Base-by-base conservation (phyloP, 2,329 filamentous ascomycete species). In the Golovinomyces cichoracearum region DNA sequence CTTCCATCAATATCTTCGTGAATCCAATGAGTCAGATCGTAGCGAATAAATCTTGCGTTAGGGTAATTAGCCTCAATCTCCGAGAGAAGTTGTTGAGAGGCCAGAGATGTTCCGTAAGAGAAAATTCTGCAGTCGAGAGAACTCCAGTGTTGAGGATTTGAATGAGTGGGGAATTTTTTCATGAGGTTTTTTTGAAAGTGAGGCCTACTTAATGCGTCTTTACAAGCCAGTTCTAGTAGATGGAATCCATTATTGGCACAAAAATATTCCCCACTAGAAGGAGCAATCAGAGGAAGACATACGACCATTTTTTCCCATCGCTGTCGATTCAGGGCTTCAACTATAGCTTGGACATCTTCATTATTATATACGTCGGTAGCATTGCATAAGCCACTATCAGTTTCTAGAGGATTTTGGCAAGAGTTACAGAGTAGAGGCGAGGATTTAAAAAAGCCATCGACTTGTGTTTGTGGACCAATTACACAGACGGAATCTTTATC, bases 401-500 rank as follows among this genome's bases (percentile, higher is more conserved):
- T 37, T 21, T n/a, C 17, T 12, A 50, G 26, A 44, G 49, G 49
- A 12, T 27, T 26, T 13, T 26, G 22, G n/a, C 44, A 26, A 15
- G 25, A 44, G 27, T 48, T 22, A 35, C 26, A 21, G 17, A 50
- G 41, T 17, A 38, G 13, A 25, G 23, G 17, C 5, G 48, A 50
- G 10, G 40, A 40, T 26, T 26, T 10, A 7, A 50, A 45, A 38
- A 45, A 26, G 7, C 12, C 27, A 15, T 48, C 37, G 17, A 50
- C 42, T 12, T 35, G 45, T 29, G 49, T 48, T 38, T 35, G 45
- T 10, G 45, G 45, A 21, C 49, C 49, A 26, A 25, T 31, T 13
- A 50, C 19, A 40, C 25, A 25, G 17, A 50, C 49, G 22, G 45
- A 48, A 15, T 50, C 45, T 12, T 50, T 35, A 17, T 48, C 45